Percentiles rank a stretch among this genome's conserved stretches.
Evolutionary conservation across 2,329 filamentous ascomycete genomes (phyloP).

Genomic region (Trichoderma gracile): DNA sequence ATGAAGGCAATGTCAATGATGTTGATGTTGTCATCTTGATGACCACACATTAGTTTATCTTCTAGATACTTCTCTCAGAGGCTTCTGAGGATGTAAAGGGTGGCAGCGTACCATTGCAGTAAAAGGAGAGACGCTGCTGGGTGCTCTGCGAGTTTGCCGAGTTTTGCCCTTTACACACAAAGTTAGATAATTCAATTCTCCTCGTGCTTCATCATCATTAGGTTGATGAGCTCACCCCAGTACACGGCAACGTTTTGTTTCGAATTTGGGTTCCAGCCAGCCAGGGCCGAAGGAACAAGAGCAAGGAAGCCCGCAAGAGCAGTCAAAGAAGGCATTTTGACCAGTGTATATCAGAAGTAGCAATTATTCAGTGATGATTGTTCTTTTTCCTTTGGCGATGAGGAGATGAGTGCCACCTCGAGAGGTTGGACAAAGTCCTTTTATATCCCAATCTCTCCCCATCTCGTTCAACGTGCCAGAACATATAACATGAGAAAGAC

Average conservation of each 20-base stretch:
- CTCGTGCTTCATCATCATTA: too few relatives aligned
- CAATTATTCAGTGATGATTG: neutral
- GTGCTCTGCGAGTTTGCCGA: slow-evolving; percentile 52
- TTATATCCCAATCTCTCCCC: slow-evolving; percentile 5
- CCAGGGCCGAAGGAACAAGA: slow-evolving; percentile 37
- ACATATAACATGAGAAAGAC: neutral
- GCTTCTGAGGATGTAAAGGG: neutral
- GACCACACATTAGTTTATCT: too few relatives aligned
- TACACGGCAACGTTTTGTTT: slow-evolving; percentile 62
- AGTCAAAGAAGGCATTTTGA: slow-evolving; percentile 26
- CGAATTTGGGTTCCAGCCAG: slow-evolving; percentile 49
- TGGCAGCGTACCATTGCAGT: slow-evolving; percentile 57
- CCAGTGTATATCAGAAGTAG: neutral
- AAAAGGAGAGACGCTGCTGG: slow-evolving; percentile 58
- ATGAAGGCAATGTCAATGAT: slow-evolving; percentile 67
- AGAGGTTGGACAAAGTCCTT: slow-evolving; percentile 16
- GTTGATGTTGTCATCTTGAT: slow-evolving; percentile 48
- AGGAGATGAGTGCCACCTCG: slow-evolving; percentile 6
- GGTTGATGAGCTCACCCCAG: slow-evolving; percentile 61
- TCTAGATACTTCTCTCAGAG: too few relatives aligned
- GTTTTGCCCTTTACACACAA: slow-evolving; percentile 53
- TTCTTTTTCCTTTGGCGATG: neutral
- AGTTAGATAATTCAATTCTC: neutral
- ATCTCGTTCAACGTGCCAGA: neutral
- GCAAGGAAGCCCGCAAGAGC: slow-evolving; percentile 31